Evolutionary conservation across 2,329 filamentous ascomycete species (phyloP).

Genomic region (Pseudonectria buxi): DNA sequence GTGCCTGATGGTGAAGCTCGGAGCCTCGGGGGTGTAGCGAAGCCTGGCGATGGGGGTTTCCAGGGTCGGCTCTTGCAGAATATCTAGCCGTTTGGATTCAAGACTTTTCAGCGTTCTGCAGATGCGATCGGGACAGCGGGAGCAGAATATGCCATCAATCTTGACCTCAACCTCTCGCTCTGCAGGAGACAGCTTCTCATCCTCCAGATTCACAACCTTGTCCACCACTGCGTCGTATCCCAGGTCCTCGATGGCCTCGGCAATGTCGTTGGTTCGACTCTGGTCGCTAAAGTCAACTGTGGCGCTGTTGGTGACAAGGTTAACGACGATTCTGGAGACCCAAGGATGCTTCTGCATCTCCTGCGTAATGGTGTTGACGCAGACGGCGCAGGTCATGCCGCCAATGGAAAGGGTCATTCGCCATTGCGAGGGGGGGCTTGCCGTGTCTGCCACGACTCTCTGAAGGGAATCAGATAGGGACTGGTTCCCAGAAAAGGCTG

Average conservation of each 20-base stretch:
- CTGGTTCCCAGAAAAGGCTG: conserved; percentile 5
- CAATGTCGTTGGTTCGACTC: conserved; percentile 26
- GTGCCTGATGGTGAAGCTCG: conserved; percentile 65
- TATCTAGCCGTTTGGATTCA: conserved; percentile 38
- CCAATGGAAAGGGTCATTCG: conserved; percentile 52
- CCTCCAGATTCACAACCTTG: conserved; percentile 36
- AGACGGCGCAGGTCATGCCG: conserved; percentile 70
- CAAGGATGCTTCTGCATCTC: conserved; percentile 50
- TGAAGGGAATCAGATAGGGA: conserved; percentile 14
- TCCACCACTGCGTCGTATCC: conserved; percentile 61
- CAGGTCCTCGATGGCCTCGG: conserved; percentile 50
- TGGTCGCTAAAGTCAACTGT: conserved; percentile 46
- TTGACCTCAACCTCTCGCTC: conserved; percentile 56
- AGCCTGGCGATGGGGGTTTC: conserved; percentile 63
- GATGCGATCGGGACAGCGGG: conserved; percentile 59
- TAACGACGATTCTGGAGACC: conserved; percentile 53
- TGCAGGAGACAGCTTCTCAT: conserved; percentile 31
- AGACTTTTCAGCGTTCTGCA: conserved; percentile 47
- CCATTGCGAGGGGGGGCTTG: conserved; percentile 28
- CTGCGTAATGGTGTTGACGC: conserved; percentile 55
- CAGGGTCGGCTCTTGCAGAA: conserved; percentile 50
- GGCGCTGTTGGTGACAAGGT: conserved; percentile 62
- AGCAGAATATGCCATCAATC: conserved; percentile 69
- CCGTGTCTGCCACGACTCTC: conserved; percentile 12
- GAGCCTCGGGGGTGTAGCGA: conserved; percentile 61